Evolutionary conservation across 371 early-diverging fungal species (phyloP), one percentile per base, ranked within the genome.

Genomic region (Lichtheimia hyalospora): DNA sequence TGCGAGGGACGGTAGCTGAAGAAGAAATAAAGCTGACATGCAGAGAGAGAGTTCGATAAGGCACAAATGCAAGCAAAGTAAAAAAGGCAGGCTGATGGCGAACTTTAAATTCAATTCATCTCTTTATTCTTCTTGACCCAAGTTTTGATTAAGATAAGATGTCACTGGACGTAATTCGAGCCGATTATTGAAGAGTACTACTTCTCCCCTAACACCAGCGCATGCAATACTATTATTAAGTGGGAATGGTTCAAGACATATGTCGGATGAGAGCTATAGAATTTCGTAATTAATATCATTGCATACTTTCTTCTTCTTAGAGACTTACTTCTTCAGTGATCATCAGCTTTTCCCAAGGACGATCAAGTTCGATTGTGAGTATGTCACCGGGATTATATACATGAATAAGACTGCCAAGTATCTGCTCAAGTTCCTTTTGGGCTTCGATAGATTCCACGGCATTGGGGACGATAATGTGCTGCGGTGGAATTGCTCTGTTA

Each of bases 251-350:
- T 51, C 24, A 25, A 25, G 20, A 14, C 52, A 23, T 20, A 51
- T 51, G 25, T 15, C 21, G 25, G 20, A 15, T 51, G 52, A 15
- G 20, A 51, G 25, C 52, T 51, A 51, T 18, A 15, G 0, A 48
- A 54, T 24, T 10, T 10, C 34, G 10, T 8, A 3, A 10, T 34
- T 10, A 34, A 34, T 2, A 34, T 34, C 34, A 8, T 10, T 34
- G 34, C 2, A 6, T 8, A 34, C 34, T 34, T 8, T 34, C 0
- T 34, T 34, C 28, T 7, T 34, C 0, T 34, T 0, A 34, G 10
- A 8, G 34, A 42, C 14, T 49, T 70, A 71, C 75, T 69, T 70
- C 69, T 66, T 72, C 73, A 15, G 68, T 64, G 15, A 75, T 63
- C 12, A 70, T 57, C 5, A 75, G 57, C 14, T 41, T 58, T 55